Evolutionary conservation across 345 rosid species (phyloP), one percentile per base, ranked within the genome.

Genomic region (Pelargonium nanum): DNA sequence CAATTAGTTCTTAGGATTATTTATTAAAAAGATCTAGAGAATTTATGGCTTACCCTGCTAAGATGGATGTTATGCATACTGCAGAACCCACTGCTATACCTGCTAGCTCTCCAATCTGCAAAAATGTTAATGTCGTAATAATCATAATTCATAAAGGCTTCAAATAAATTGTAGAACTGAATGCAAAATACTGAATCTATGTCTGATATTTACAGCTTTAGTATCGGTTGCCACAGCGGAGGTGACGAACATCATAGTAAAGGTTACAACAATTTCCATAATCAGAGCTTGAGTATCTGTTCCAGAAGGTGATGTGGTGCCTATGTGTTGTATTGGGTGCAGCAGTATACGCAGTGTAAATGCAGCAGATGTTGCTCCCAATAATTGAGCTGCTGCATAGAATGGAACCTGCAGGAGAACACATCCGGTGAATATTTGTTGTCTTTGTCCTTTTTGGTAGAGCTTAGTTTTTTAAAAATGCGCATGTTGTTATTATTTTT

Each of bases 21-120:
- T 28, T 2, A 28, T 28, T 3, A 28, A 28, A 28, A 2, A 28
- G 4, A 40, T 15, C 15, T 8, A 40, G 48, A 2, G 5, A 40
- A 9, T 1, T n/a, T 22, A 25, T 55, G 19, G 57, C 77, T 72
- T 79, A 77, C 81, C 83, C 86, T 0, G 82, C 86, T 17, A 82
- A 63, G 59, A 82, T 75, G 26, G 86, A 79, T 66, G 83, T 74
- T 62, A 79, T 70, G 68, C 81, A 77, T 1, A 79, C 86, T 0
- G 83, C 76, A 10, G 86, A 81, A 20, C 83, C 86, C 62, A 79
- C 86, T 19, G 83, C 83, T 0, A 79, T 15, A 15, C 83, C 86
- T 22, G 86, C 83, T n/a, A 79, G 68, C 71, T 81, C 81, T 63
- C 86, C 86, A 20, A 77, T 21, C 83, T 78, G 75, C 30, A 58